Evolutionary conservation across 768 basidiomycete species (phyloP), one percentile per base, ranked within the genome.

Genomic region (Suillus occidentalis): DNA sequence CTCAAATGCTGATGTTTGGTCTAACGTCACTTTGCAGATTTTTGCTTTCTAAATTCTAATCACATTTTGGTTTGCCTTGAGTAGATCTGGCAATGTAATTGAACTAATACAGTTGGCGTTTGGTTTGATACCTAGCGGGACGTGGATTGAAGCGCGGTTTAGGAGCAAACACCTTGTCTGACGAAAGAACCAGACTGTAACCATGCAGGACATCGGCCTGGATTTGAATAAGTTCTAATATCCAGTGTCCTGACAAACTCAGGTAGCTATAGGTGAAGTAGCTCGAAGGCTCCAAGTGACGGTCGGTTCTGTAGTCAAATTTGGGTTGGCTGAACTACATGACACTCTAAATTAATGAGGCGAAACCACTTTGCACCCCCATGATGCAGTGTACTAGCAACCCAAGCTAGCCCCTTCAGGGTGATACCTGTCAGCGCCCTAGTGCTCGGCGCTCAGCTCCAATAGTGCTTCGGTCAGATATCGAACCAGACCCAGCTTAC

Each of bases 1-100:
- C n/a, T 9, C 57, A 25, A 42, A 20, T 13, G 36, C n/a, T 34
- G n/a, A 37, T n/a, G 13, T 47, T 28, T 34, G 9, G 50, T 40
- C 10, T 76, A 34, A 75, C 67, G 12, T 6, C 63, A 28, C 0
- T n/a, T 47, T 7, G 0, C 57, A 83, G 81, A 75, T 83, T 52
- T 82, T 83, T 60, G 58, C 80, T 64, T 82, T 83, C 72, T 83
- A 61, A 73, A 49, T 82, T 83, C 72, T 83, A 61, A 73, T 49
- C 6, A 37, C 4, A 39, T 25, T n/a, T 53, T 39, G 45, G 25
- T 58, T 25, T 40, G 9, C 22, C 18, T 18, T 12, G 31, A 34
- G 20, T 55, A 34, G 34, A 36, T n/a, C 36, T 55, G 31, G 20
- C 53, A 55, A 55, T 34, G 36, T 55, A n/a, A n/a, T 55, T 9